phyloP scores from a whole-genome alignment of 176 grass and related monocot species.

The Secale cereale region DNA sequence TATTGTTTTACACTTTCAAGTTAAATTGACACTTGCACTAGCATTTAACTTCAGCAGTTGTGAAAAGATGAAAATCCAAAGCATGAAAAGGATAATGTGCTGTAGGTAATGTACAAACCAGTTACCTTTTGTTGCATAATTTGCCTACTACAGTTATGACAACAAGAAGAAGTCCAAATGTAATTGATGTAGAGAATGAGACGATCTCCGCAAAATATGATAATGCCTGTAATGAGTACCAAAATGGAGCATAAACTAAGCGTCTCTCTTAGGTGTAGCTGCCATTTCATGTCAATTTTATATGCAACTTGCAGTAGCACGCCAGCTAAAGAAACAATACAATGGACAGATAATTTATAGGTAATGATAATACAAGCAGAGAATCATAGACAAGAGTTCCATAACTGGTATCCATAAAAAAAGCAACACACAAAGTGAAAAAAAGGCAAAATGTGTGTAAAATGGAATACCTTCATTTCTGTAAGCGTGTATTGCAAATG shows the following conservation, averaged over 20 bases:
- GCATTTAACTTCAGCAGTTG: neutral
- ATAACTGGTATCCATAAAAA: neutral
- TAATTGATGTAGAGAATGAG: constrained; percentile 49
- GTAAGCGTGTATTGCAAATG: constrained; percentile 68
- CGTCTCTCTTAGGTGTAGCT: constrained; percentile 7
- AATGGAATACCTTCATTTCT: constrained; percentile 51
- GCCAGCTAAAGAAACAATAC: neutral
- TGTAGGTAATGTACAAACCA: neutral
- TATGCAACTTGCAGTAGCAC: neutral
- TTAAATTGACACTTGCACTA: neutral
- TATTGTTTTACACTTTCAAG: neutral
- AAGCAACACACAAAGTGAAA: neutral
- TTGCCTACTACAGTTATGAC: constrained; percentile 20
- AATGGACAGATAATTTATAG: neutral
- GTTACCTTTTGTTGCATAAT: constrained; percentile 45
- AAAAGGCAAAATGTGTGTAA: neutral
- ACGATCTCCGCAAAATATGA: constrained; percentile 47
- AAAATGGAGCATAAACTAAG: neutral
- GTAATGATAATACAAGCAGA: neutral
- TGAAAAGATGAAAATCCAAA: neutral
- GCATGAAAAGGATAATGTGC: neutral
- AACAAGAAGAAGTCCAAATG: constrained; percentile 56
- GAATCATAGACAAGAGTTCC: neutral
- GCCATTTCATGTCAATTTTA: neutral
- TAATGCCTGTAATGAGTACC: constrained; percentile 38